Base-by-base conservation (phyloP, 2,329 filamentous ascomycete genomes). In the Hypocreales sp. region DNA sequence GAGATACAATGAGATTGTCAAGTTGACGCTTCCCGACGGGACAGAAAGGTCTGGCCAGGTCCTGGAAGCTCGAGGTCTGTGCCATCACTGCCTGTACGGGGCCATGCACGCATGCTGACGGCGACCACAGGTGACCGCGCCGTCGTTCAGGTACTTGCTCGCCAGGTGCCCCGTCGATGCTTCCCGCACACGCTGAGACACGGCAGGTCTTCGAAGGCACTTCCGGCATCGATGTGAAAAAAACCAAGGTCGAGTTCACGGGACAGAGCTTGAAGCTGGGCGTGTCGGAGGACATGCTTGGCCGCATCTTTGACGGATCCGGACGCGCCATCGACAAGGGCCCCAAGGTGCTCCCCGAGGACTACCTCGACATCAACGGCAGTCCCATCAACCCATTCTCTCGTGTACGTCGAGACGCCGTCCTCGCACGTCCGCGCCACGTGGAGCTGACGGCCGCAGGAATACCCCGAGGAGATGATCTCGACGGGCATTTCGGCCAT, bases 401-500 rank as follows among this genome's bases (percentile, higher is more conserved):
- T 35, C 75, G 90, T 65, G 87, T 92, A 69, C 20, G 27, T 27
- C 25, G 14, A 13, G 16, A 9, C 8, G 24, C 16, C n/a, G 5
- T 11, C 4, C 4, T 11, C 14, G 10, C 3, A 3, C 11, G 8
- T 12, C n/a, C n/a, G 10, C 9, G 15, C n/a, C 11, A n/a, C 20
- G 15, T 17, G 3, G 15, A 20, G 30, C 40, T 46, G 29, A 46
- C 34, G 35, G 20, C 28, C 20, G 22, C 38, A 92, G 83, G 82
- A 93, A 42, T 98, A 98, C 53, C 90, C 90, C 47, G 90, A 98
- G 64, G 92, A 98, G 61, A 98, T 98, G 87, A 95, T 98, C 47
- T 90, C 87, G 20, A 98, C 90, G 25, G 90, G 90, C 74, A 98
- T 98, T 56, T 95, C 87, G 36, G 86, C 90, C 50, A 95, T 98